phyloP scores from a whole-genome alignment of 306 rosid genomes.

The Oxytropis ochrocephala region DNA sequence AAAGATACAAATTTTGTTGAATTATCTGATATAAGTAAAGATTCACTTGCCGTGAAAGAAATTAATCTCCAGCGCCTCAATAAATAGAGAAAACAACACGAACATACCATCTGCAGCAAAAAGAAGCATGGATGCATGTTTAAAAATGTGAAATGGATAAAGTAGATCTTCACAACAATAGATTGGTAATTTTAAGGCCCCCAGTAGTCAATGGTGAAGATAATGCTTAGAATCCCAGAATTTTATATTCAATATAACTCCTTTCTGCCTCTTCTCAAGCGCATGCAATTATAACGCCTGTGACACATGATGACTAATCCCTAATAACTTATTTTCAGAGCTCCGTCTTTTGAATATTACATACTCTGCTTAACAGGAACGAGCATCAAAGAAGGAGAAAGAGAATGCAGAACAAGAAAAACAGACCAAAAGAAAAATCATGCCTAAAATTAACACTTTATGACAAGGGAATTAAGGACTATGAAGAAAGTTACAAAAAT shows the following conservation, averaged over 20 bases:
- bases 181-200: constrained; percentile 1
- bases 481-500: not conserved
- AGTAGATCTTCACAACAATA: not conserved
- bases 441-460: not conserved
- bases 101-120: constrained; percentile 68
- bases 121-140: constrained; percentile 10
- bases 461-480: not conserved
- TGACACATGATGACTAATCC: not conserved
- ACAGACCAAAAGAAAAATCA: not conserved
- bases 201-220: not conserved
- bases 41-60: constrained; percentile 59
- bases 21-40: constrained; percentile 42
- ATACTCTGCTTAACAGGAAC: not conserved
- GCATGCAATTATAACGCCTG: not conserved
- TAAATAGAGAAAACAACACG: constrained; percentile 62
- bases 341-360: not conserved
- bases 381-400: not conserved
- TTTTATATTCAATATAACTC: not conserved
- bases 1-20: constrained; percentile 51
- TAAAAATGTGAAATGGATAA: not conserved
- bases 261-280: not conserved
- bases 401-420: not conserved
- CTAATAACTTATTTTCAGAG: not conserved
- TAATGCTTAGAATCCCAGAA: not conserved
- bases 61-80: constrained; percentile 70